Evolutionary conservation across 495 filamentous ascomycete species (phyloP).

Genomic region (Apodospora peruviana): DNA sequence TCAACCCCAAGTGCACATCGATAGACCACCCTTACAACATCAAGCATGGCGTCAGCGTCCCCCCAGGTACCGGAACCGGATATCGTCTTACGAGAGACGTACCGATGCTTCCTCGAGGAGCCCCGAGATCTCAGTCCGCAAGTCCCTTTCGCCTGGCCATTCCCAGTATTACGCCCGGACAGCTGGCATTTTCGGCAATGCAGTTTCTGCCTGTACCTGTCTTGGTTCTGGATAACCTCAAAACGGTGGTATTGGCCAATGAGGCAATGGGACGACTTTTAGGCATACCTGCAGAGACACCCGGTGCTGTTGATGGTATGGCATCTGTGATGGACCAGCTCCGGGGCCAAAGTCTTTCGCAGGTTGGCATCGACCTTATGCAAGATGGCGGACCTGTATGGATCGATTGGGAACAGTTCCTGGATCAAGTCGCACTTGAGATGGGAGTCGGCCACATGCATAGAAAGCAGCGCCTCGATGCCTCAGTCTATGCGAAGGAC

Average conservation of each 20-base stretch:
- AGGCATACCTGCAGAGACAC: conserved; percentile 36
- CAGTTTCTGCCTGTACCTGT: conserved; percentile 66
- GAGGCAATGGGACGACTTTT: conserved; percentile 64
- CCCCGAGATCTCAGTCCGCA: conserved; percentile 14
- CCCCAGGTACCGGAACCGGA: neutral
- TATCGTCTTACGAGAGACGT: conserved; percentile 5
- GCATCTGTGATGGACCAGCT: conserved; percentile 38
- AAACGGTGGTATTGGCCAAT: conserved; percentile 64
- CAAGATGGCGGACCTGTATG: conserved; percentile 50
- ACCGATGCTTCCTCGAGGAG: neutral
- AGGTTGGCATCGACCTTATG: conserved; percentile 58
- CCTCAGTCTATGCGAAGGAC: conserved; percentile 4
- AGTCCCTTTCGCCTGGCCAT: conserved; percentile 34
- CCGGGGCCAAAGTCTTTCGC: conserved; percentile 50
- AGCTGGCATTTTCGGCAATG: conserved; percentile 56
- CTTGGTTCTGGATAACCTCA: conserved; percentile 54
- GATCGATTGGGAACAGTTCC: conserved; percentile 51
- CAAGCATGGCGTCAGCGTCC: neutral
- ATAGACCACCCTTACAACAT: neutral
- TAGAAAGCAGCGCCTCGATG: neutral
- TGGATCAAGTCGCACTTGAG: conserved; percentile 46
- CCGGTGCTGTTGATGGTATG: conserved; percentile 23
- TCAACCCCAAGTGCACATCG: neutral
- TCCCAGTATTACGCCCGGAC: conserved; percentile 33
- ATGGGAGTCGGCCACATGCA: conserved; percentile 26